Base-by-base conservation (phyloP, 2,329 filamentous ascomycete genomes). In the Pseudonectria buxi region DNA sequence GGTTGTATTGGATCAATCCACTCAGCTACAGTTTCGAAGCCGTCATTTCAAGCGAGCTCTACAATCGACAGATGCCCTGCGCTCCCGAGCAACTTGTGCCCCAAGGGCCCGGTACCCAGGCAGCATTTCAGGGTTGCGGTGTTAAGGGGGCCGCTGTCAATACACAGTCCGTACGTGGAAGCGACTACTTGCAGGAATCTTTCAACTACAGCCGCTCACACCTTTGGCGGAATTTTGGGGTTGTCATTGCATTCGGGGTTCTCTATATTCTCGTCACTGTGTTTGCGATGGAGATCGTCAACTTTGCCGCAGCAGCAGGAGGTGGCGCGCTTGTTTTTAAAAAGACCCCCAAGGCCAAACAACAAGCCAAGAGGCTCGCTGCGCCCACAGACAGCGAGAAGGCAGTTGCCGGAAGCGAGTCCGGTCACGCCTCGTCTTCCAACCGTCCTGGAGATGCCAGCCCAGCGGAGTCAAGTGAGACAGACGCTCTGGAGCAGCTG, bases 241-340 rank as follows among this genome's bases (percentile, higher is more conserved):
- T 50, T n/a, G 28, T 43, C 12, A 36, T 47, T 26, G 47, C 44
- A 13, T 50, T 47, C 26, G 38, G 33, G 7, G 26, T 37, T 6
- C 36, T 50, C 7, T 47, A 43, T 18, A 46, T 48, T 10, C 10
- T 50, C 7, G 24, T 49, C 24, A 50, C 46, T 3, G 41, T 47
- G 10, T 24, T 49, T 26, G 46, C 46, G 4, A 41, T 41, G n/a
- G 40, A 49, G 15, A 9, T 36, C 13, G 41, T 47, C 3, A 47
- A 30, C 36, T 49, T 49, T 28, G 26, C 14, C 13, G 30, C 18
- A 6, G 18, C n/a, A 24, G 31, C 32, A 59, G 82, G 78, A 6
- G 80, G 79, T n/a, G 82, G 81, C 33, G 81, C 80, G 2, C 56
- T 86, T 26, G 64, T 85, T 15, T 86, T 86, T 67, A 86, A 83